Evolutionary conservation across 768 basidiomycete genomes (phyloP), one percentile per base, ranked within the genome.

Genomic region (Mycena vulgaris): DNA sequence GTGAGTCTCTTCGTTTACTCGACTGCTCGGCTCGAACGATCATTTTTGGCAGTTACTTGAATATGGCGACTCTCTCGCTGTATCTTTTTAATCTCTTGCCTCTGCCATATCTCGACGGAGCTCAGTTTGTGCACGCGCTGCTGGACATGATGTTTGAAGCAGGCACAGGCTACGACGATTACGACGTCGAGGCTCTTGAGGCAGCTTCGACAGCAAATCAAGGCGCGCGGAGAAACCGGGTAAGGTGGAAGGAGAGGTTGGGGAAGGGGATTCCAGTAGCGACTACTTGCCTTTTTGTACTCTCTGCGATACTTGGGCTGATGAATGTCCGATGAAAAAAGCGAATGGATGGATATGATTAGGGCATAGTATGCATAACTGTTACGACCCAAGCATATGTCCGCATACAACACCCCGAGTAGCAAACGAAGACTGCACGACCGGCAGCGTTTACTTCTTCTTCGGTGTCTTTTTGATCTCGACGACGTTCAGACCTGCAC

Each of bases 1-100:
- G 94, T 95, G 73, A 68, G 91, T 85, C n/a, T 6, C 37, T 17
- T n/a, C 25, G 28, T 9, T 2, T 23, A 30, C 14, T 28, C 9
- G 3, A 23, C 48, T 49, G 8, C n/a, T 23, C 7, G 13, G 6
- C 5, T 2, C 23, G 4, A 16, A 33, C 48, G 6, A 23, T 9
- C 14, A 14, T 17, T 28, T 33, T 7, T 14, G n/a, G 33, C 72
- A 93, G 93, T 69, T 93, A 93, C 68, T 79, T 90, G 68, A 80
- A 83, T 37, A 88, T 89, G 75, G 85, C 93, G 2, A 89, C 90
- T n/a, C 78, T 96, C 35, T 95, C 94, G 3, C 83, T 97, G 2
- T 95, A 89, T 78, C 80, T 95, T 66, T 90, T 96, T 83, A 97
- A 97, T 78, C 86, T 94, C 30, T 84, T 96, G 27, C 95, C 95